phyloP scores from a whole-genome alignment of 805 yeast species.

The Ogataea populi-albae region DNA sequence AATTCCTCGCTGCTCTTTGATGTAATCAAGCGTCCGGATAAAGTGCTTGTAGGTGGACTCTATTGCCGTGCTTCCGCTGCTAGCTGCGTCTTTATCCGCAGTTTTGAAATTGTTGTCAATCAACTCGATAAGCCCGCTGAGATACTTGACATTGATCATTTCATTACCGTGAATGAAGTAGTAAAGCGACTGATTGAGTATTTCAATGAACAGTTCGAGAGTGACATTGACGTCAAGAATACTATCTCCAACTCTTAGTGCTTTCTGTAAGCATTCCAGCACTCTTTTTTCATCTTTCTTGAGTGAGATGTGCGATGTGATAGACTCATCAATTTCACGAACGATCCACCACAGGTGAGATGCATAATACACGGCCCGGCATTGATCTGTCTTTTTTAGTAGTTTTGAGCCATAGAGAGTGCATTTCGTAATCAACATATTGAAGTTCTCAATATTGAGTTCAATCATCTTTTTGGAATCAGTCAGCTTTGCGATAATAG shows the following conservation, averaged over 20 bases:
- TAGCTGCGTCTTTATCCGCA: constrained; percentile 18
- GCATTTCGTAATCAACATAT: constrained; percentile 75
- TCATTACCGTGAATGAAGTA: constrained; percentile 80
- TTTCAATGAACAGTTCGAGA: constrained; percentile 83
- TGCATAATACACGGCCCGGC: constrained; percentile 83
- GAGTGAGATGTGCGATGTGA: constrained; percentile 24
- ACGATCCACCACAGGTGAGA: constrained; percentile 95
- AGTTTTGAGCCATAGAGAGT: constrained; percentile 86
- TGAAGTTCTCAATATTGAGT: constrained; percentile 60
- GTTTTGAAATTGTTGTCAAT: constrained; percentile 60
- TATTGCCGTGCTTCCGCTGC: constrained; percentile 18
- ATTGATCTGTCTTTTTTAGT: constrained; percentile 90
- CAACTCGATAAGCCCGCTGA: constrained; percentile 83
- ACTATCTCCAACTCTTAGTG: constrained; percentile 89
- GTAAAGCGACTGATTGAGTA: constrained; percentile 79
- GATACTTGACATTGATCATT: constrained; percentile 66
- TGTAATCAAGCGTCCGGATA: constrained; percentile 68
- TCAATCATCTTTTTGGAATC: constrained; percentile 40
- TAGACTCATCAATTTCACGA: constrained; percentile 39
- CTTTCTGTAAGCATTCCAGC: constrained; percentile 84
- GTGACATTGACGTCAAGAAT: constrained; percentile 78
- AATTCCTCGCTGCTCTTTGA: constrained; percentile 61
- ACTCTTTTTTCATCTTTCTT: constrained; percentile 63
- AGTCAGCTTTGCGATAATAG: constrained; percentile 45
- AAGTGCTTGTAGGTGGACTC: constrained; percentile 53